Conservation (phyloP, 2,329 filamentous ascomycete species). For the Parafenestella ontariensis region DNA sequence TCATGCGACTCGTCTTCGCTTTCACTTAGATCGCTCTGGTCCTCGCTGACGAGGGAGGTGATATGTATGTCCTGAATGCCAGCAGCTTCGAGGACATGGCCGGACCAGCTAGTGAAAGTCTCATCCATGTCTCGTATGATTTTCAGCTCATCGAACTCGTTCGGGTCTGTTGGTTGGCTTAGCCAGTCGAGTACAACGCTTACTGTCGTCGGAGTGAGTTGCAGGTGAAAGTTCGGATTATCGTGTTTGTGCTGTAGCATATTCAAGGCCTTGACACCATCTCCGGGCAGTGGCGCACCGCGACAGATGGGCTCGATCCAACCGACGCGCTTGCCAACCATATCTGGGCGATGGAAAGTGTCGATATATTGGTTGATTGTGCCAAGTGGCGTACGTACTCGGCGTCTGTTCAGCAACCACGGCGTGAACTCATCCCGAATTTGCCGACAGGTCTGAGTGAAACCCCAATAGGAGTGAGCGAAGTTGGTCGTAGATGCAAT, state of each 20-base stretch:
- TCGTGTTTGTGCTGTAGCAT: background rate
- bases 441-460: conserved; percentile 7
- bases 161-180: background rate
- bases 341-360: conserved; percentile 5
- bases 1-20: background rate
- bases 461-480: conserved; percentile 10
- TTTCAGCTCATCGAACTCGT: conserved; percentile 5
- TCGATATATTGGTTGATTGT: conserved; percentile 11
- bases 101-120: background rate
- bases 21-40: background rate
- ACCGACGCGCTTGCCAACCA: background rate
- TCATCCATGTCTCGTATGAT: conserved; percentile 1
- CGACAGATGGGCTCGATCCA: conserved; percentile 8
- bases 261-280: conserved; percentile 5
- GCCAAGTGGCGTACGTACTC: conserved; percentile 7
- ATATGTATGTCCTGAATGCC: background rate
- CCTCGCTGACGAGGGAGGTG: background rate
- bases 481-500: conserved; percentile 3
- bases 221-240: conserved; percentile 2
- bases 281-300: background rate
- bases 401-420: conserved; percentile 7
- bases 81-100: background rate
- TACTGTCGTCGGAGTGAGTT: conserved; percentile 1
- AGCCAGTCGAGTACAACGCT: background rate
- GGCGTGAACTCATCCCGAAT: conserved; percentile 6